These are phyloP conservation scores for Tetradesmus lagerheimii DNA, from an alignment of 139 green algal genomes.

Conservation along the genomic window DNA sequence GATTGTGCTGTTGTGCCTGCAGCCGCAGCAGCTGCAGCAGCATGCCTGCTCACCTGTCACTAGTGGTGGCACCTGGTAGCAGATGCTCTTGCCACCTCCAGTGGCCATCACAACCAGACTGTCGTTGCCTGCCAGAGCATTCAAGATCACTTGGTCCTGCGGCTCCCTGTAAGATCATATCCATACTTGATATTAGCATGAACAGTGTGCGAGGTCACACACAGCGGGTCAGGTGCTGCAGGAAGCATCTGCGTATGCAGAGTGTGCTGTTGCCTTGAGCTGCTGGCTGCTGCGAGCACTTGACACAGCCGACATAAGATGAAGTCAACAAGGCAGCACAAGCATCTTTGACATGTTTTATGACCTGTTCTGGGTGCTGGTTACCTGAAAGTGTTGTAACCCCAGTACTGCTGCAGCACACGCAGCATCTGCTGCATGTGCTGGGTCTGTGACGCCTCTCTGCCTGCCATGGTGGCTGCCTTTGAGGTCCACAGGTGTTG, in stretches of 20 bases:
- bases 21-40: neutral
- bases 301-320: too few species aligned
- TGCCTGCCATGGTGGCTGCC: neutral
- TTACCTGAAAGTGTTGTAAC: neutral
- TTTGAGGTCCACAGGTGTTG: neutral
- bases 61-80: conserved; percentile 81
- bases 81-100: conserved; percentile 88
- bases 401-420: neutral
- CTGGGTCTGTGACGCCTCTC: neutral
- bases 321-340: neutral
- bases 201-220: neutral
- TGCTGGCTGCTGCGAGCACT: neutral
- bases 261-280: neutral
- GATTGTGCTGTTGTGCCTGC: neutral
- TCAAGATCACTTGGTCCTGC: conserved; percentile 73
- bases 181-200: neutral
- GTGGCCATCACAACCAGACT: conserved; percentile 96
- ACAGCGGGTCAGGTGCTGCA: neutral
- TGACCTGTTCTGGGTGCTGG: too few species aligned
- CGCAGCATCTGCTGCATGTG: neutral
- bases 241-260: neutral
- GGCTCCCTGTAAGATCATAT: conserved; percentile 41
- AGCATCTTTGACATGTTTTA: too few species aligned
- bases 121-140: conserved; percentile 79
- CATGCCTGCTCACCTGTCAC: neutral